phyloP scores from a whole-genome alignment of 345 rosid species.

The Cardamine occulta region DNA sequence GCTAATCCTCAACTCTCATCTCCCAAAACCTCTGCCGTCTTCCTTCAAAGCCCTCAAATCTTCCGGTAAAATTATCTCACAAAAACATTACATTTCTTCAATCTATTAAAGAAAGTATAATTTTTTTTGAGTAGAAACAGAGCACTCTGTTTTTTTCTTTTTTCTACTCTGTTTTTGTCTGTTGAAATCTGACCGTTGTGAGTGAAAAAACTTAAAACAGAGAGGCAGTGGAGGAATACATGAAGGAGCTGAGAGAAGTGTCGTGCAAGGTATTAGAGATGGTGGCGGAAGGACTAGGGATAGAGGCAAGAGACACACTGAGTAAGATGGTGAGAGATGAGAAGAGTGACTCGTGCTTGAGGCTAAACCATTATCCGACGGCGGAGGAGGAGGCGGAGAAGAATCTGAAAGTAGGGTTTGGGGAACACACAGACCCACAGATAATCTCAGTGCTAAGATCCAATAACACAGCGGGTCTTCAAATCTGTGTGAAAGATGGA shows the following conservation, averaged over 20 bases:
- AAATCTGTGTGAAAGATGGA: constrained; percentile 70
- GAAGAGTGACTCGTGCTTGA: constrained; percentile 74
- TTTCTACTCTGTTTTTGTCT: not conserved
- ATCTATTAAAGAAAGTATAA: not conserved
- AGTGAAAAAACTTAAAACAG: constrained; percentile 39
- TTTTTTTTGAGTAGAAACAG: constrained; percentile 1
- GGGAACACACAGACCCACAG: constrained; percentile 97
- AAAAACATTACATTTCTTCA: not conserved
- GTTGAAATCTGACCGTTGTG: constrained; percentile 22
- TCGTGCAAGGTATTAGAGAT: constrained; percentile 69
- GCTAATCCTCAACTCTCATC: constrained; percentile 50
- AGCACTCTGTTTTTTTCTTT: constrained; percentile 2
- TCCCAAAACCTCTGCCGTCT: constrained; percentile 50
- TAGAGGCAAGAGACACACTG: constrained; percentile 57
- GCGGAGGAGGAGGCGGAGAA: constrained; percentile 49
- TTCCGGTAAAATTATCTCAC: constrained; percentile 55
- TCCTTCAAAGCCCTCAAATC: constrained; percentile 49
- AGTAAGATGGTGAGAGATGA: constrained; percentile 76
- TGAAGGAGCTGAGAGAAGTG: constrained; percentile 60
- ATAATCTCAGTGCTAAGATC: constrained; percentile 83
- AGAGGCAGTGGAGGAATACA: constrained; percentile 61
- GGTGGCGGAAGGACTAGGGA: constrained; percentile 70
- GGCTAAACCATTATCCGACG: constrained; percentile 87
- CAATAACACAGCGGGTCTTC: constrained; percentile 86
- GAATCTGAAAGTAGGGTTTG: constrained; percentile 61